A percentile compares a stretch with the other conserved stretches of the same genome.
These are phyloP conservation scores for Trypanosoma brucei DNA, from an alignment of 208 protist species.

Conservation along the genomic window DNA sequence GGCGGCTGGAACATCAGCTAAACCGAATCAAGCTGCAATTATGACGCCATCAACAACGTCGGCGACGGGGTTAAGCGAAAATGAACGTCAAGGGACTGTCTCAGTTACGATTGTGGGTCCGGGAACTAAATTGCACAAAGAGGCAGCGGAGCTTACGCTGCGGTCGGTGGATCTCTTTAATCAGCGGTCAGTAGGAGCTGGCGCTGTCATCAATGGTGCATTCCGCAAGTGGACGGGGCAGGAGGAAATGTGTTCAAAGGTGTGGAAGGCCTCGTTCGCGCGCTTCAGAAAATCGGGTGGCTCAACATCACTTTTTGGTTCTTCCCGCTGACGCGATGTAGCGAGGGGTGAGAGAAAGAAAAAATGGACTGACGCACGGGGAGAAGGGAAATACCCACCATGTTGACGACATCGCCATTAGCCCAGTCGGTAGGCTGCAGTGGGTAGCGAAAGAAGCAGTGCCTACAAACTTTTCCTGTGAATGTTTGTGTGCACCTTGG, in stretches of 20 bases:
- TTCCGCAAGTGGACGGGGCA: conserved; percentile 53
- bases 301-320: not conserved
- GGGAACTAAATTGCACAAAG: conserved; percentile 44
- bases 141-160: conserved; percentile 48
- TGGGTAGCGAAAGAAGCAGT: too few species aligned
- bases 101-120: conserved; percentile 47
- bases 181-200: conserved; percentile 33
- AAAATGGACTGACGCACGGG: too few species aligned
- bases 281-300: conserved; percentile 21
- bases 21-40: too few species aligned
- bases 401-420: too few species aligned
- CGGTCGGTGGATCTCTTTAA: conserved; percentile 45
- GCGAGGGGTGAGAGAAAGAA: too few species aligned
- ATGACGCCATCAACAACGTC: not conserved
- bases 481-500: too few species aligned
- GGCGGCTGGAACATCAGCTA: too few species aligned
- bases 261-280: conserved; percentile 52
- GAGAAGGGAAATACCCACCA: too few species aligned
- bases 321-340: not conserved
- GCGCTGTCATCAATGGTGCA: conserved; percentile 28
- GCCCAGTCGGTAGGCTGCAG: too few species aligned
- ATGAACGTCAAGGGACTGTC: not conserved
- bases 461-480: too few species aligned
- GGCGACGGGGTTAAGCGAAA: not conserved
- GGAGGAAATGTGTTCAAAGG: conserved; percentile 50